These are phyloP conservation scores for Komagataella mondaviorum DNA, from an alignment of 805 yeast genomes.

Conservation along the genomic window DNA sequence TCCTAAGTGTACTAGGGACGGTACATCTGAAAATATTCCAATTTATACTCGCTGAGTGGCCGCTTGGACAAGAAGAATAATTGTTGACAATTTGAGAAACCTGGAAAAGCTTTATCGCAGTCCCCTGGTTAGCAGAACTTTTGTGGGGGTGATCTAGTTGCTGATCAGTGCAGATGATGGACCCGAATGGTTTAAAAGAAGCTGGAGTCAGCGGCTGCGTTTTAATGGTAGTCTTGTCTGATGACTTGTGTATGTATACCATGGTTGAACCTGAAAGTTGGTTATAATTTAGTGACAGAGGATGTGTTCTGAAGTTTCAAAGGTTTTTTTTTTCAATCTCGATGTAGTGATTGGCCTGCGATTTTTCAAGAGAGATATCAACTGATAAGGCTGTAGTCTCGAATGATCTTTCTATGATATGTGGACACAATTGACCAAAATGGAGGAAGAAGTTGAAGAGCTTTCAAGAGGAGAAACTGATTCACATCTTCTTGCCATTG, in stretches of 20 bases:
- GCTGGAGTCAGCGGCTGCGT: conserved; percentile 57
- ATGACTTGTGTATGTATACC: conserved; percentile 1
- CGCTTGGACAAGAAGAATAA: conserved; percentile 32
- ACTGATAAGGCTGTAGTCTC: not conserved
- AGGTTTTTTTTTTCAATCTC: not conserved
- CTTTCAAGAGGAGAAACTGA: not conserved
- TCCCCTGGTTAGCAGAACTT: conserved; percentile 79
- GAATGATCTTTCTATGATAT: not conserved
- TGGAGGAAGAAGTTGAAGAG: not conserved
- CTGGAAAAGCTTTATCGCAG: conserved; percentile 65
- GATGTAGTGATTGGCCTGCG: not conserved
- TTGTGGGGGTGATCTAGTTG: conserved; percentile 36
- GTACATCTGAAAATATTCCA: conserved; percentile 79
- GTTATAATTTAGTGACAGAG: not conserved
- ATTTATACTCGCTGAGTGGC: conserved; percentile 40
- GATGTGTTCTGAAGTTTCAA: not conserved
- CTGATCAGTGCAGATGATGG: conserved; percentile 65
- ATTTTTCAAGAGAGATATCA: not conserved
- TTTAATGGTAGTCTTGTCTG: conserved; percentile 10
- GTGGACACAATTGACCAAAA: not conserved
- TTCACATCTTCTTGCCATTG: not conserved
- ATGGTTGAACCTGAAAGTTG: not conserved
- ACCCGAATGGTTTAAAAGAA: conserved; percentile 56
- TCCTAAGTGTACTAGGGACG: conserved; percentile 48
- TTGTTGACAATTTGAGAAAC: conserved; percentile 57